Evolutionary conservation across 2,329 filamentous ascomycete genomes (phyloP), one percentile per base, ranked within the genome.

Genomic region (Pezicula neosporulosa): DNA sequence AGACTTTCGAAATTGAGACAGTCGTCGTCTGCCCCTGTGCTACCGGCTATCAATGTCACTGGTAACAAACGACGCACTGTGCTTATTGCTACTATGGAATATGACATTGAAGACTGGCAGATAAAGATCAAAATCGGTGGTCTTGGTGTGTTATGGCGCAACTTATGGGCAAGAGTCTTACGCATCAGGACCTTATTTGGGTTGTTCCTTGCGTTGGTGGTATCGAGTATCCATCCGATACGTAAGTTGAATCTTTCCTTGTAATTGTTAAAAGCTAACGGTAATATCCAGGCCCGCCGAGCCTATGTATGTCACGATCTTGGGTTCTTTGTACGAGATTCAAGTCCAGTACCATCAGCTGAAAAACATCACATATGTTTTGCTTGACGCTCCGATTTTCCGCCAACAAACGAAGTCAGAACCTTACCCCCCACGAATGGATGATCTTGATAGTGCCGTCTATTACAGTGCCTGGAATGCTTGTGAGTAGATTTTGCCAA

Each of bases 101-200:
- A 87, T 66, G 82, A 86, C 55, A 86, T 87, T 55, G 80, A 83
- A 47, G 83, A 87, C 61, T 86, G 83, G 80, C 74, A 69, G 6
- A 83, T 86, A 68, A 86, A 84, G 66, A 82, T 87, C 69, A 86
- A 87, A 68, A 86, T 87, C 41, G 83, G 83, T 53, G 83, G 83
- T 51, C 72, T 87, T 6, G 83, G 83, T 63, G 83, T 63, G 83
- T 86, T 54, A 87, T 87, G 82, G 82, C 83, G 30, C 80, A 84
- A 58, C 42, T 44, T 16, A 44, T 44, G 42, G 42, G 42, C 42
- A 44, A 44, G 27, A 44, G 42, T 44, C 21, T 44, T 13, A 69
- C 86, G 2, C 81, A 87, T 56, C 77, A 85, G 57, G 77, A 86
- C 61, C 70, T 86, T 1, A 78, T 86, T 55, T 87, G 78, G 78